phyloP scores from a whole-genome alignment of 2,329 filamentous ascomycete genomes.

The Colletotrichum tropicicola region DNA sequence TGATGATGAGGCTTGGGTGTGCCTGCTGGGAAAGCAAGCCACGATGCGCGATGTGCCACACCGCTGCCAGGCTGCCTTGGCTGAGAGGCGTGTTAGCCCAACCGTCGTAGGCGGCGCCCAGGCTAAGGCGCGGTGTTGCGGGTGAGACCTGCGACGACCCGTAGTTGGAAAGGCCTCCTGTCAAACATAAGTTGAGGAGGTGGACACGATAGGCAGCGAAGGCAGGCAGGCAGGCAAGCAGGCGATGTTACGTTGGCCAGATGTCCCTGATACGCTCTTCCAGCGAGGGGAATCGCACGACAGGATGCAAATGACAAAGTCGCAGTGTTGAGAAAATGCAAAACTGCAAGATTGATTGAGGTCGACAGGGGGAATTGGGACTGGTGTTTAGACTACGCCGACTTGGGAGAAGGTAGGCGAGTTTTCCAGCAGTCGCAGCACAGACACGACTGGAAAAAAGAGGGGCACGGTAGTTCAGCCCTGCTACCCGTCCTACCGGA shows the following conservation, averaged over 20 bases:
- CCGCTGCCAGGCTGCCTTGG: slow-evolving; percentile 15
- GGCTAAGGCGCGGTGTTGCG: background rate
- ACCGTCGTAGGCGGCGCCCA: background rate
- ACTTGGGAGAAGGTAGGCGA: background rate
- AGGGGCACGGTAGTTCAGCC: slow-evolving; percentile 11
- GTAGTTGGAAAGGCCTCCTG: background rate
- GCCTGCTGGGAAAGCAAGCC: background rate
- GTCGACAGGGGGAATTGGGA: background rate
- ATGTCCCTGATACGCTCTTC: background rate
- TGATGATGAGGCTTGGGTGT: background rate
- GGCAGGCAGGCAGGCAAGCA: background rate
- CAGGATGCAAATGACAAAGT: background rate
- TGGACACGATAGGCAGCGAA: no score
- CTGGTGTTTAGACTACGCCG: background rate
- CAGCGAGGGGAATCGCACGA: background rate
- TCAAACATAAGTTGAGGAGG: background rate
- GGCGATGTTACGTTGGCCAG: background rate
- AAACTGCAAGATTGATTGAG: background rate
- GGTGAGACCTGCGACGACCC: background rate
- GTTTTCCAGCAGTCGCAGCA: background rate
- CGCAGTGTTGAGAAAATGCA: background rate
- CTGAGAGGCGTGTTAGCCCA: slow-evolving; percentile 20
- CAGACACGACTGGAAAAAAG: background rate
- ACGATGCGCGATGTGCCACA: background rate
- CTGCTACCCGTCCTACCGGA: slow-evolving; percentile 2